Evolutionary conservation across 306 rosid species (phyloP), one percentile per base, ranked within the genome.

Genomic region (Cicer cuneatum): DNA sequence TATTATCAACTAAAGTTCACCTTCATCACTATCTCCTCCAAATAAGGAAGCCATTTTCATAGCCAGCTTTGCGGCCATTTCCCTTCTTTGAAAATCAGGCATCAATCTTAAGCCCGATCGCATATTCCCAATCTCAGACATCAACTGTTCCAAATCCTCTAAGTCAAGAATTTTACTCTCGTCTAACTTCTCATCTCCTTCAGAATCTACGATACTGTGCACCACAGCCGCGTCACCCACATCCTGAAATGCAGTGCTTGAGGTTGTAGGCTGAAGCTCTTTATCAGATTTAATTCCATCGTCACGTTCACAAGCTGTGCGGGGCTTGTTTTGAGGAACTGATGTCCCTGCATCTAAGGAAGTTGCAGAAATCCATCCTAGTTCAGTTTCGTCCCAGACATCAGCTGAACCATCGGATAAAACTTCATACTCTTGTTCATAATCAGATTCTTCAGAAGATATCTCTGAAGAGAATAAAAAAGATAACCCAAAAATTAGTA

Each of bases 61-160:
- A 5, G 97, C 93, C 38, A 91, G 71, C 71, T 93, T 89, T 53
- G 97, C 97, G 2, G 97, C 97, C 96, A 84, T 93, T 75, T 91
- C 96, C 80, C 89, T 78, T 79, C 96, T 87, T 82, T 88, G 92
- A 81, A 89, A 91, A 85, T 91, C 98, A 9, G 97, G 97, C 96
- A 93, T 91, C 83, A 91, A 78, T 82, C 98, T 90, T 83, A 93
- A 78, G 56, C 84, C 87, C 18, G 75, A 80, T 7, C 93, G 97
- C 90, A 86, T 78, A 75, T 87, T 93, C 66, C 97, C 93, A 41
- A 93, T 89, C 87, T 89, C 96, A 13, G 96, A 89, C 98, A 90
- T 89, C 85, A 93, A 68, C 71, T 86, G 92, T 65, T 90, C 98
- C 86, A 89, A 71, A 86, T 86, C 96, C 82, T 93, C 98, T 6